Evolutionary conservation across 1,139 yeast genomes (phyloP), one percentile per base, ranked within the genome.

Genomic region (Suhomyces guaymorum): DNA sequence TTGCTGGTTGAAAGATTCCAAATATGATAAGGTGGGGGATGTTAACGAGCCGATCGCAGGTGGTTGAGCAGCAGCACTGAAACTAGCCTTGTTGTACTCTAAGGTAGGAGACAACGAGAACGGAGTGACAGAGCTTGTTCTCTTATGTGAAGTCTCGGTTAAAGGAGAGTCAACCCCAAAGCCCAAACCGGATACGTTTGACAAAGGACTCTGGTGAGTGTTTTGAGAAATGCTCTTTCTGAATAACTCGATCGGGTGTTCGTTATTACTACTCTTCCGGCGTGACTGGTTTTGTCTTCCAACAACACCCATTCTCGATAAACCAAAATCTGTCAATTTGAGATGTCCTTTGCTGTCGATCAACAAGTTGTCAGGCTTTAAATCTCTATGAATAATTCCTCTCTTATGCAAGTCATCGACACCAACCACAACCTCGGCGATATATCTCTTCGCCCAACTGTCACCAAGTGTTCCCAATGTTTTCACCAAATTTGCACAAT

Each of bases 241-340:
- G 48, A 70, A 70, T 15, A 63, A 40, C 35, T 70, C 76, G 30
- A 70, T 63, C 1, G 69, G 71, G 35, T 66, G 73, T 32, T 70
- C 77, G 5, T 74, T 62, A 5, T 71, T 59, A 38, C 72, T 66
- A 42, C 75, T 70, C 32, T 66, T 67, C 16, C 78, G 47, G 26
- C 72, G 72, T 21, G 57, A 54, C 28, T 59, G 48, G 5, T 69
- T 70, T 55, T 88, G 96, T 58, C 97, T 78, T 24, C 90, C 86
- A 24, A 88, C 79, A 30, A 90, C 75, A 15, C 97, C 97, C 70
- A 89, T 80, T 54, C 96, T 69, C 4, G 96, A 86, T 32, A 94
- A 70, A 1, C 98, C 99, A 65, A 94, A 94, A 61, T 94, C 98
- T 0, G 97, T 90, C 43, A 94, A 64, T 57, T 92, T 94, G 46